phyloP scores from a whole-genome alignment of 2,329 filamentous ascomycete species.

The Ilyonectria destructans region DNA sequence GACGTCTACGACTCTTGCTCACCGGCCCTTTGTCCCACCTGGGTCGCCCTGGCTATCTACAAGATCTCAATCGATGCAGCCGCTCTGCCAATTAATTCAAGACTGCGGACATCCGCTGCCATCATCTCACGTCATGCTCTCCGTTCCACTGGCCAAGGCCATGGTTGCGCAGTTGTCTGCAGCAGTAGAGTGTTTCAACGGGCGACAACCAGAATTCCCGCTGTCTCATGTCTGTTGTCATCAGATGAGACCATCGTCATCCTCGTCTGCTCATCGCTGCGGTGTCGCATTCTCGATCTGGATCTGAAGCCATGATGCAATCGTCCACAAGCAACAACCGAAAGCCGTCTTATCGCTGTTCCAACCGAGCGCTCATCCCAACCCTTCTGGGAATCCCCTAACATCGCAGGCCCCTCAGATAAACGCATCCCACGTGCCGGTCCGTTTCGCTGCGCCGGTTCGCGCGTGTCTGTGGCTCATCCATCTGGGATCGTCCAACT shows the following conservation, averaged over 20 bases:
- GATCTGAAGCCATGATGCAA: constrained; percentile 21
- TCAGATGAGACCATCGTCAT: constrained; percentile 18
- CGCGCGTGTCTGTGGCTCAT: constrained; percentile 13
- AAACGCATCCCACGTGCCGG: constrained; percentile 40
- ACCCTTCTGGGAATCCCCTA: constrained; percentile 34
- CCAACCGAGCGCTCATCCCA: constrained; percentile 34
- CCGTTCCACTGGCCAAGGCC: constrained; percentile 5
- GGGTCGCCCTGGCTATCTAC: constrained; percentile 10
- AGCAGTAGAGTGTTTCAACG: not conserved
- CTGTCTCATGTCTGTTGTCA: not conserved
- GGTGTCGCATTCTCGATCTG: constrained; percentile 2
- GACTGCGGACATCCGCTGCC: not conserved
- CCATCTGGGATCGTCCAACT: constrained; percentile 6
- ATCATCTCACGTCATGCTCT: constrained; percentile 17
- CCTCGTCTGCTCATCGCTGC: constrained; percentile 6
- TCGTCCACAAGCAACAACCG: not conserved
- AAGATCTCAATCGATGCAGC: constrained; percentile 23
- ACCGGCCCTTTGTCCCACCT: constrained; percentile 12
- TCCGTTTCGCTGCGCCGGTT: constrained; percentile 1
- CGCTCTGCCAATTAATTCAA: constrained; percentile 1
- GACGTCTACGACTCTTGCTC: constrained; percentile 15
- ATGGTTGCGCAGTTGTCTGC: not conserved
- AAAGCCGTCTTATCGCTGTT: constrained; percentile 15
- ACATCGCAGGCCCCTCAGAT: constrained; percentile 34
- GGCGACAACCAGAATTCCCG: not conserved